Evolutionary conservation across 495 filamentous ascomycete species (phyloP).

Genomic region (Stereocaulon alpinum): DNA sequence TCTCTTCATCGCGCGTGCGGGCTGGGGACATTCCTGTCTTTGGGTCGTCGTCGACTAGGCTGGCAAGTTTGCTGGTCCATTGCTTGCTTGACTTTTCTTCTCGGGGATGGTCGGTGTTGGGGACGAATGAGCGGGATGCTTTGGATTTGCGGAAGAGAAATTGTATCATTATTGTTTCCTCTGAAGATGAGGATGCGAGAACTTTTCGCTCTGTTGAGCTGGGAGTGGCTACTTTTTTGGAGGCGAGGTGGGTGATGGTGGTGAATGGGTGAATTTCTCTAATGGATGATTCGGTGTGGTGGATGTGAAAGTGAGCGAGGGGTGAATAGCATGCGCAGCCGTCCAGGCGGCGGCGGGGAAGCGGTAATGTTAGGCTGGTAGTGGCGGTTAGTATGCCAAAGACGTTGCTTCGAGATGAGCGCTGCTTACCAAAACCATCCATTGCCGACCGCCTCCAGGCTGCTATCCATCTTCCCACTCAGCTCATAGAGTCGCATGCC

Average conservation of each 20-base stretch:
- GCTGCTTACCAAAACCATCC: conserved; percentile 26
- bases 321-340: conserved; percentile 27
- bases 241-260: conserved; percentile 29
- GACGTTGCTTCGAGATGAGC: background rate
- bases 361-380: conserved; percentile 21
- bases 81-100: conserved; percentile 13
- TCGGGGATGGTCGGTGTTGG: background rate
- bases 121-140: background rate
- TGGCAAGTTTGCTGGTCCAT: conserved; percentile 24
- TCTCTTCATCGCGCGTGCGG: background rate
- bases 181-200: background rate
- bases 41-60: conserved; percentile 15
- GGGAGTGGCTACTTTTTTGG: conserved; percentile 18
- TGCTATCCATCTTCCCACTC: conserved; percentile 19
- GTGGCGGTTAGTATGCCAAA: background rate
- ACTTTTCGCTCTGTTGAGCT: conserved; percentile 3
- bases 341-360: conserved; percentile 24
- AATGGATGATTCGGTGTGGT: conserved; percentile 26
- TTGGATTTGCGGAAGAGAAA: conserved; percentile 26
- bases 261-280: conserved; percentile 30
- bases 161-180: conserved; percentile 22
- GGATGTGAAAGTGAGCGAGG: conserved; percentile 29
- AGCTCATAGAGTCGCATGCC: conserved; percentile 27
- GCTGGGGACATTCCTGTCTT: background rate
- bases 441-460: conserved; percentile 22